Evolutionary conservation across 257 asterid species (phyloP).

Genomic region (Fraxinus quadrangulata): DNA sequence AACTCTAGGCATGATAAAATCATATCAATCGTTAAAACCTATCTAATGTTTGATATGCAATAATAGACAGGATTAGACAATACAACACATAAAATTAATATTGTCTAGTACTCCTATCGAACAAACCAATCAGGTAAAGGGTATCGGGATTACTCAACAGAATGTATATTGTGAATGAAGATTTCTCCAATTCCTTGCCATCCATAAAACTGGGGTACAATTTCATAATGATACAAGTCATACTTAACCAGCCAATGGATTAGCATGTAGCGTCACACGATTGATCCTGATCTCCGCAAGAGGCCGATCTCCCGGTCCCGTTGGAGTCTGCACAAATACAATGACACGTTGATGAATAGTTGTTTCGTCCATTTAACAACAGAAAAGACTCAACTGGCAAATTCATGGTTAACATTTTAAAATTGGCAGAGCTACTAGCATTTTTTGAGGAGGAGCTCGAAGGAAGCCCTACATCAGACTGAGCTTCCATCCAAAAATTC

Average conservation of each 20-base stretch:
- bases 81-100: not conserved
- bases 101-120: too few species aligned
- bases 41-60: not conserved
- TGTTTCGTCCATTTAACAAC: not conserved
- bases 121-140: not conserved
- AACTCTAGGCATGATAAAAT: not conserved
- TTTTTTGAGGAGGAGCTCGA: not conserved
- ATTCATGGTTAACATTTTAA: slow-evolving; percentile 1
- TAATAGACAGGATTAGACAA: not conserved
- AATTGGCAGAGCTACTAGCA: not conserved
- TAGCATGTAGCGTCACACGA: slow-evolving; percentile 89
- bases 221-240: slow-evolving; percentile 3
- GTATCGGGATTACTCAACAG: not conserved
- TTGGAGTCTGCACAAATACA: slow-evolving; percentile 67
- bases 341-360: not conserved
- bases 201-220: not conserved
- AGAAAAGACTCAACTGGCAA: not conserved
- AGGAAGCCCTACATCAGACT: not conserved
- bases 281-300: slow-evolving; percentile 91
- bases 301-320: slow-evolving; percentile 86
- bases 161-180: not conserved
- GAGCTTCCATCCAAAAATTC: not conserved
- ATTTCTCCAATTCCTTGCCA: slow-evolving; percentile 12
- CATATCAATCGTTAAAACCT: not conserved
- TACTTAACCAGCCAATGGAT: slow-evolving; percentile 89